Conservation (phyloP, 352 stramenopile species). For the Phytopythium helicoides region DNA sequence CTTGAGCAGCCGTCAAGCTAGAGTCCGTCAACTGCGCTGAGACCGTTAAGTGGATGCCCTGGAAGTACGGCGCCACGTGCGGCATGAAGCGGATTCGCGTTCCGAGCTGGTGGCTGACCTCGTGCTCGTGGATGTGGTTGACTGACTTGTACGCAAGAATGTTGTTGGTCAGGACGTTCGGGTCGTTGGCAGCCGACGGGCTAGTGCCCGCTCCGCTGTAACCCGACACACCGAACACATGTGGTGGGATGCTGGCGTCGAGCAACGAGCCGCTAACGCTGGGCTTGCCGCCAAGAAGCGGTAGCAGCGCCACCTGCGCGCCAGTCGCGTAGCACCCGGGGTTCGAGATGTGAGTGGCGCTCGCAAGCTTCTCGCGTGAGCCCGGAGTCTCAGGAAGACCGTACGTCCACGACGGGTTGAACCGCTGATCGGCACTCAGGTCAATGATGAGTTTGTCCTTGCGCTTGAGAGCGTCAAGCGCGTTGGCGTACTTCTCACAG, state of each 20-base stretch:
- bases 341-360: constrained; percentile 85
- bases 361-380: constrained; percentile 48
- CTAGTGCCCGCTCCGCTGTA: constrained; percentile 87
- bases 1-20: constrained; percentile 51
- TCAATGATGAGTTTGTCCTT: constrained; percentile 86
- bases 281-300: constrained; percentile 69
- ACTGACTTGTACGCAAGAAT: constrained; percentile 91
- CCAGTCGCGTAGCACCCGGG: constrained; percentile 88
- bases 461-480: constrained; percentile 62
- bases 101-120: constrained; percentile 82
- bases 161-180: constrained; percentile 78
- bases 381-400: constrained; percentile 76
- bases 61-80: constrained; percentile 92
- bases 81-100: constrained; percentile 91
- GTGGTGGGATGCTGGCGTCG: constrained; percentile 60
- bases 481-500: constrained; percentile 75
- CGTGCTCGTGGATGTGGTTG: constrained; percentile 88
- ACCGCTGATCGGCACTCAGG: constrained; percentile 86
- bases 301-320: constrained; percentile 73
- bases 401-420: constrained; percentile 86
- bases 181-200: constrained; percentile 82
- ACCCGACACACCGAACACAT: constrained; percentile 87
- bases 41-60: constrained; percentile 92
- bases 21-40: constrained; percentile 73
- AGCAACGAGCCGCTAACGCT: constrained; percentile 49